A percentile compares a stretch with the other conserved stretches of the same genome.
These are phyloP conservation scores for Alternaria gansuensis DNA, from an alignment of 2,329 filamentous ascomycete species.

Conservation along the genomic window DNA sequence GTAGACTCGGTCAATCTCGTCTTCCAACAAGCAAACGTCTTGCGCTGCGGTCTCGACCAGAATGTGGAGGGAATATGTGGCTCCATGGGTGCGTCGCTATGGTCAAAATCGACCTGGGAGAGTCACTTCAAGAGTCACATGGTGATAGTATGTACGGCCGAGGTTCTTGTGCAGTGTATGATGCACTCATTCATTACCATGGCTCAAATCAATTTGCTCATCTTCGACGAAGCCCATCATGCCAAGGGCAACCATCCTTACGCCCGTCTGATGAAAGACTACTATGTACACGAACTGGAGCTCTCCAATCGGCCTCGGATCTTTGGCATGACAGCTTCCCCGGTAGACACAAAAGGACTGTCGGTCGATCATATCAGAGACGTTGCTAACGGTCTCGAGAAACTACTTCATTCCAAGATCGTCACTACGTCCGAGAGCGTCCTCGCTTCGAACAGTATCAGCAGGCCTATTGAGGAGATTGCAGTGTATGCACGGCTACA, in stretches of 20 bases:
- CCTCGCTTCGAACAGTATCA: conserved; percentile 67
- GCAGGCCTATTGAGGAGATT: conserved; percentile 67
- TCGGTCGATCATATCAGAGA: conserved; percentile 68
- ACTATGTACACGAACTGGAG: conserved; percentile 68
- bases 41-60: conserved; percentile 82
- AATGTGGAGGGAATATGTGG: conserved; percentile 79
- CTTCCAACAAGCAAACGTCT: conserved; percentile 85
- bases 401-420: conserved; percentile 80
- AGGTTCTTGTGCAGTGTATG: conserved; percentile 81
- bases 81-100: conserved; percentile 68
- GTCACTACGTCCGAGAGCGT: conserved; percentile 74
- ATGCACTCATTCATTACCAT: conserved; percentile 82
- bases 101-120: conserved; percentile 68
- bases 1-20: conserved; percentile 89
- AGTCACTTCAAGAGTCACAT: conserved; percentile 71
- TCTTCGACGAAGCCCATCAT: conserved; percentile 97
- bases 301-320: conserved; percentile 71
- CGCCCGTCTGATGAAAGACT: conserved; percentile 86
- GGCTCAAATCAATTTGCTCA: conserved; percentile 82
- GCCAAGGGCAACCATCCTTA: conserved; percentile 94
- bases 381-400: conserved; percentile 77
- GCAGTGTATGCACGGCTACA: conserved; percentile 65
- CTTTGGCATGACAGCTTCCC: conserved; percentile 97
- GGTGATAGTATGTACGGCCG: conserved; percentile 91
- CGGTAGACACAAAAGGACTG: conserved; percentile 75